Evolutionary conservation across 2,329 filamentous ascomycete species (phyloP), one percentile per base, ranked within the genome.

Genomic region (Ambrosiella cleistominuta): DNA sequence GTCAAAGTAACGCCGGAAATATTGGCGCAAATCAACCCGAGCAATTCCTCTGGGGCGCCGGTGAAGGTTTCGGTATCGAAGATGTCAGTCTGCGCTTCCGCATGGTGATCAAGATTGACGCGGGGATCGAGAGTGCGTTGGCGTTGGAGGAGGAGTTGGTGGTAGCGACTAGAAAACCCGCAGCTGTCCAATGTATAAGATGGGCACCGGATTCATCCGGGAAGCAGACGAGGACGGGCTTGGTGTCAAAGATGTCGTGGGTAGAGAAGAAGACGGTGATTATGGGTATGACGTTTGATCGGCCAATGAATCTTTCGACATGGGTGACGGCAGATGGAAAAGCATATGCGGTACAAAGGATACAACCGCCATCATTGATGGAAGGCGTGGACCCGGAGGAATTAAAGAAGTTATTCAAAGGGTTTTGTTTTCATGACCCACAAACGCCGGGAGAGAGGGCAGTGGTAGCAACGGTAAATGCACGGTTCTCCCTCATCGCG

Each of bases 61-160:
- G 90, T 39, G 93, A 96, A 68, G 86, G 86, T 8, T 78, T 78
- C 54, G 88, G 88, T 2, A 83, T 95, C 55, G 80, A 82, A 57
- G 93, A 98, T 70, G 81, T 95, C 58, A 95, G 85, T 65, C 78
- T 98, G 54, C 85, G 88, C 9, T 98, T 98, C 70, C 81, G 91
- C 59, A 95, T 96, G 86, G 91, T 95, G 12, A 97, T 98, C 66
- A 94, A 95, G 68, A 88, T 98, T 15, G 93, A 98, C 70, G 93
- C 93, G 2, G 93, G 93, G 1, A 96, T 98, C 64, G 83, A 83
- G 64, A 87, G 83, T 65, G 88, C 87, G 9, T 72, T 97, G 57
- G 91, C 93, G 1, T 76, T 97, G 19, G 93, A 97, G 63, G 88
- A 95, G 58, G 93, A 97, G 69, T 74, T 98, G 45, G 77, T 97